A percentile compares a stretch with the other conserved stretches of the same genome.
These are phyloP conservation scores for Tricholoma flavovirens DNA, from an alignment of 768 basidiomycete genomes.

Conservation along the genomic window DNA sequence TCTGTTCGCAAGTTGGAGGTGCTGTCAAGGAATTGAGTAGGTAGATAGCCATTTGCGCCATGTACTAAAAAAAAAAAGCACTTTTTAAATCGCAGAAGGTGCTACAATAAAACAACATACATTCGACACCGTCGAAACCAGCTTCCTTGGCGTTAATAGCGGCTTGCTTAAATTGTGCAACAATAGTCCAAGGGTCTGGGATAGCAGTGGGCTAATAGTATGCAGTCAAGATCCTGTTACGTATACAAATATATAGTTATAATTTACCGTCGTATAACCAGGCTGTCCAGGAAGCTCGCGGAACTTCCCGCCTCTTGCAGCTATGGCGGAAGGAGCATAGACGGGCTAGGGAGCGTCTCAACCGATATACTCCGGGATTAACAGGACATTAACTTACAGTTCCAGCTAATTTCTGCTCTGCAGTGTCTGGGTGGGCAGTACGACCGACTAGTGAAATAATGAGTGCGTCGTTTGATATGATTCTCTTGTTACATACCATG, in stretches of 20 bases:
- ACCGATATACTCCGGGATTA: background rate
- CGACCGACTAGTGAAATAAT: conserved; percentile 25
- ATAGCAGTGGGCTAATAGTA: conserved; percentile 32
- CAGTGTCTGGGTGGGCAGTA: conserved; percentile 30
- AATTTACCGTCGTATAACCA: conserved; percentile 34
- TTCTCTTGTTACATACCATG: conserved; percentile 25
- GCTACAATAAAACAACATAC: conserved; percentile 19
- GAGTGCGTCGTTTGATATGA: background rate
- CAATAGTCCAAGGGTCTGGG: conserved; percentile 34
- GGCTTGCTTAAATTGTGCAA: conserved; percentile 36
- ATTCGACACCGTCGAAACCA: conserved; percentile 54
- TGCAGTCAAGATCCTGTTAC: background rate
- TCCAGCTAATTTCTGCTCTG: conserved; percentile 33
- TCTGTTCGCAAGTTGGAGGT: conserved; percentile 48
- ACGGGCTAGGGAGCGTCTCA: conserved; percentile 35
- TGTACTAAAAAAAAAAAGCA: conserved; percentile 28
- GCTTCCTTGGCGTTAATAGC: conserved; percentile 44
- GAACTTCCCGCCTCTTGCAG: conserved; percentile 37
- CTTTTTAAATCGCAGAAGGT: background rate
- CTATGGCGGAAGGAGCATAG: conserved; percentile 39
- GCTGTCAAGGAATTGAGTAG: conserved; percentile 47
- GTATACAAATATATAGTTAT: conserved; percentile 2
- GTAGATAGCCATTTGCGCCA: conserved; percentile 38
- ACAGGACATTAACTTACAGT: conserved; percentile 15
- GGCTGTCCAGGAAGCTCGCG: conserved; percentile 31